These are phyloP conservation scores for Asclepias syriaca DNA, from an alignment of 257 asterid genomes.

Conservation along the genomic window DNA sequence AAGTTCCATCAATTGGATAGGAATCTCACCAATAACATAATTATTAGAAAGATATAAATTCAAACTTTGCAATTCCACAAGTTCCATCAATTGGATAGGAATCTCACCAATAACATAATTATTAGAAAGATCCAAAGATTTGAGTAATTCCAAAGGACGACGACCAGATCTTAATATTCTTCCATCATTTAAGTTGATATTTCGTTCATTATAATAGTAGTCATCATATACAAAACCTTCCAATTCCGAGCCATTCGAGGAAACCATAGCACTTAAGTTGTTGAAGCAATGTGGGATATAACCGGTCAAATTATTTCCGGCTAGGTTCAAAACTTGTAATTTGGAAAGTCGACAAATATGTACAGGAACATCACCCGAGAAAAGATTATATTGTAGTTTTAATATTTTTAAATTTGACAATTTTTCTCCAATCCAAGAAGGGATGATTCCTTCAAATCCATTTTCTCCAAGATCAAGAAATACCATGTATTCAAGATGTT, in stretches of 20 bases:
- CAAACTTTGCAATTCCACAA: no score
- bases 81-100: no score
- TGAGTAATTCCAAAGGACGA: no score
- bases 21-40: no score
- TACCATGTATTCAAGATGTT: not conserved
- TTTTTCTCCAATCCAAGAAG: slow-evolving; percentile 23
- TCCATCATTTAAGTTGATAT: not conserved
- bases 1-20: no score
- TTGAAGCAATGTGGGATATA: slow-evolving; percentile 21
- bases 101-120: no score
- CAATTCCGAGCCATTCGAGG: not conserved
- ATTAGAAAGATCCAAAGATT: no score
- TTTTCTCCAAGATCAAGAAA: slow-evolving; percentile 8
- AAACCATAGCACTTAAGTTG: slow-evolving; percentile 21
- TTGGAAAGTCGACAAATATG: slow-evolving; percentile 19
- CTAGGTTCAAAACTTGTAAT: slow-evolving; percentile 27
- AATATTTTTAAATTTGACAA: slow-evolving; percentile 16
- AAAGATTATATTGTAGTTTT: slow-evolving; percentile 21
- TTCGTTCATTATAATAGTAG: no score
- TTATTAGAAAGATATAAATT: no score
- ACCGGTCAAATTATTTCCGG: slow-evolving; percentile 21
- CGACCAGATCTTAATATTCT: no score
- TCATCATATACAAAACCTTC: not conserved
- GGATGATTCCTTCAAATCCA: slow-evolving; percentile 9
- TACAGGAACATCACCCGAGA: slow-evolving; percentile 19